Percentiles rank a stretch among this genome's conserved stretches.
Evolutionary conservation across 495 filamentous ascomycete species (phyloP).

Genomic region (Aspergillus ostianus): DNA sequence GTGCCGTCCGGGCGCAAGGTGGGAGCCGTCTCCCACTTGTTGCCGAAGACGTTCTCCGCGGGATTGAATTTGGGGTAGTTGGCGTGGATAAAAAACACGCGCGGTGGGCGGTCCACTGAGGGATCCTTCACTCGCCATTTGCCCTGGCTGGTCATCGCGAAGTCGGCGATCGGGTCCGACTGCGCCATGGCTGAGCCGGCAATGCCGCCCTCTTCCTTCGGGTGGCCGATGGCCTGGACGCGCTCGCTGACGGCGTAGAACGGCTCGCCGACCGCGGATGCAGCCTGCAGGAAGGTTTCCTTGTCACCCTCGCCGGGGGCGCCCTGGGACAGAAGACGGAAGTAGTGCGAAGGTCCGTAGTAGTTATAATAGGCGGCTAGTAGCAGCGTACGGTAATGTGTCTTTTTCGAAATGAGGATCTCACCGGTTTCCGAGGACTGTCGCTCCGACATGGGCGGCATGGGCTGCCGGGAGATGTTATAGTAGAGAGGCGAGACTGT

Average conservation of each 20-base stretch:
- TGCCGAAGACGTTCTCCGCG: slow-evolving; percentile 40
- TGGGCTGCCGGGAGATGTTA: slow-evolving; percentile 47
- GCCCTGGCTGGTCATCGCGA: slow-evolving; percentile 33
- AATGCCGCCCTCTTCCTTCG: slow-evolving; percentile 26
- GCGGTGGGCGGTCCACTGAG: slow-evolving; percentile 28
- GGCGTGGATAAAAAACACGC: slow-evolving; percentile 53
- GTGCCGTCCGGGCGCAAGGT: slow-evolving; percentile 38
- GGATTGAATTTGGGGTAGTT: slow-evolving; percentile 57
- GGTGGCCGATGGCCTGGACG: slow-evolving; percentile 43
- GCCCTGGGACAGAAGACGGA: slow-evolving; percentile 55
- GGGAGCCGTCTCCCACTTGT: slow-evolving; percentile 39
- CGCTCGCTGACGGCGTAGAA: slow-evolving; percentile 51
- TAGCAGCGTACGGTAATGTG: slow-evolving; percentile 51
- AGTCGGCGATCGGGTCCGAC: slow-evolving; percentile 46
- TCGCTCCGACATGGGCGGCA: slow-evolving; percentile 36
- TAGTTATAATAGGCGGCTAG: slow-evolving; percentile 64
- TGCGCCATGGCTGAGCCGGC: slow-evolving; percentile 45
- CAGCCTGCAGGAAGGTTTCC: slow-evolving; percentile 60
- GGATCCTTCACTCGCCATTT: slow-evolving; percentile 41
- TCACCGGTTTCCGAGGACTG: slow-evolving; percentile 56
- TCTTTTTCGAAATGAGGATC: slow-evolving; percentile 56
- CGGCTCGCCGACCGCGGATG: slow-evolving; percentile 44
- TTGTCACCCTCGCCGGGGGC: slow-evolving; percentile 62
- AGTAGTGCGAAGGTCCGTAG: slow-evolving; percentile 59
- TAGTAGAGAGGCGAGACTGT: slow-evolving; percentile 54